Base-by-base conservation (phyloP, 2,329 filamentous ascomycete genomes). In the Fusarium mangiferae region DNA sequence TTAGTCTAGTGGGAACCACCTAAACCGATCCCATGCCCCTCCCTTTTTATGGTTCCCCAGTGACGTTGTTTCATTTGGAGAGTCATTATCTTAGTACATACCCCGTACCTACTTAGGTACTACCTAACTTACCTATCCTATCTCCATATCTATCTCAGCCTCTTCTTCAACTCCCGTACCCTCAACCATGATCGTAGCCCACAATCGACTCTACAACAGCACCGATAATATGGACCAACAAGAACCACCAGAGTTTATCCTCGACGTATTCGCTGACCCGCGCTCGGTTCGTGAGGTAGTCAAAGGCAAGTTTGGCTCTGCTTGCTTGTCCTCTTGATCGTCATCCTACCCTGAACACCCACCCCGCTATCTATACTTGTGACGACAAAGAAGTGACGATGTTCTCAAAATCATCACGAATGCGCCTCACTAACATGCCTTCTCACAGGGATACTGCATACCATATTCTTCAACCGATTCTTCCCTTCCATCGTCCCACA, bases 381-480 rank as follows among this genome's bases (percentile, higher is more conserved):
- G 54, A 62, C 60, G 39, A 55, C 33, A 38, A 57, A 22, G 24
- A 57, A n/a, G 39, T 18, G 36, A 49, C n/a, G 15, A 54, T 36
- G n/a, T 30, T 24, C 26, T 38, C 42, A 17, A 28, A 42, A 35
- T 44, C 54, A 38, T 44, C 38, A 57, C 35, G 49, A 38, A 46
- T 51, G 24, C 56, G 42, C 57, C 46, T 48, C 15, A 30, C 41
- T 70, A 42, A 70, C 46, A 22, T 8, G 11, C 11, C 22, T 49
- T 20, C 8, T 33, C 6, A 28, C 59, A 97, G 96, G 93, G 73
- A 93, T 98, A 81, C 89, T 98, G 56, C 95, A 98, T 83, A 97
- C 95, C 57, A 98, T 98, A 82, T 99, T 98, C 90, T 98, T 98
- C 89, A 95, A 98, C 86, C 93, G 96, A 80, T 97, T 96, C 89